A percentile compares a stretch with the other conserved stretches of the same genome.
These are phyloP conservation scores for Apium graveolens DNA, from an alignment of 129 eudicot genomes.

Conservation along the genomic window DNA sequence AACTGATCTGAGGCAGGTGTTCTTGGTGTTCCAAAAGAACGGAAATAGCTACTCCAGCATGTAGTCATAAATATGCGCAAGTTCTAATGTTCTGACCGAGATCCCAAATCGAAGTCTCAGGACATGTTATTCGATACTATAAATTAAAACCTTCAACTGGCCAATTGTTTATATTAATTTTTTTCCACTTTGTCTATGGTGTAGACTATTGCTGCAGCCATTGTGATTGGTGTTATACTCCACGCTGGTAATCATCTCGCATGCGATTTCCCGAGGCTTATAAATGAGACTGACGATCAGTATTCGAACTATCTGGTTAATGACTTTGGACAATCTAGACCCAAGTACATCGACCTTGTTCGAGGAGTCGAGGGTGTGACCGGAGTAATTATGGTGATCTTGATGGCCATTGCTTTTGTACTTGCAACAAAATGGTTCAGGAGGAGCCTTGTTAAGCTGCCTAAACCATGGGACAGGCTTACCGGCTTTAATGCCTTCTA, in stretches of 20 bases:
- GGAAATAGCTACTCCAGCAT: not conserved
- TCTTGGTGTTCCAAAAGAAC: not conserved
- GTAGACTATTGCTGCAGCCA: constrained; percentile 89
- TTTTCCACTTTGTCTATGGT: constrained; percentile 5
- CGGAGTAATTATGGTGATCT: constrained; percentile 66
- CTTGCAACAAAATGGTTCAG: constrained; percentile 85
- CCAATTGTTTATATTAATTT: not conserved
- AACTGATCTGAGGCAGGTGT: not conserved
- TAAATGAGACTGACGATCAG: constrained; percentile 30
- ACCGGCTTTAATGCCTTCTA: constrained; percentile 97
- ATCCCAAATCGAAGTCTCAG: not conserved
- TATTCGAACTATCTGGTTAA: constrained; percentile 28
- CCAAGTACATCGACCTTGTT: constrained; percentile 49
- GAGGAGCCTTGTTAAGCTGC: constrained; percentile 69
- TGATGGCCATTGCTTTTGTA: constrained; percentile 63
- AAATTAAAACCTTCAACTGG: not conserved
- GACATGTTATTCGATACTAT: not conserved
- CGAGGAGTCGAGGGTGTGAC: constrained; percentile 81
- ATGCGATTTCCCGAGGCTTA: constrained; percentile 91
- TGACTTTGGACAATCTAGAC: constrained; percentile 51
- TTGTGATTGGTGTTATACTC: constrained; percentile 72
- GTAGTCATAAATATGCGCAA: not conserved
- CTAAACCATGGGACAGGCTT: constrained; percentile 82
- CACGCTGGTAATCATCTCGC: constrained; percentile 94
- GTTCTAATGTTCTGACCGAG: not conserved